Evolutionary conservation across 2,329 filamentous ascomycete genomes (phyloP), one percentile per base, ranked within the genome.

Genomic region (Hymenoscyphus repandus): DNA sequence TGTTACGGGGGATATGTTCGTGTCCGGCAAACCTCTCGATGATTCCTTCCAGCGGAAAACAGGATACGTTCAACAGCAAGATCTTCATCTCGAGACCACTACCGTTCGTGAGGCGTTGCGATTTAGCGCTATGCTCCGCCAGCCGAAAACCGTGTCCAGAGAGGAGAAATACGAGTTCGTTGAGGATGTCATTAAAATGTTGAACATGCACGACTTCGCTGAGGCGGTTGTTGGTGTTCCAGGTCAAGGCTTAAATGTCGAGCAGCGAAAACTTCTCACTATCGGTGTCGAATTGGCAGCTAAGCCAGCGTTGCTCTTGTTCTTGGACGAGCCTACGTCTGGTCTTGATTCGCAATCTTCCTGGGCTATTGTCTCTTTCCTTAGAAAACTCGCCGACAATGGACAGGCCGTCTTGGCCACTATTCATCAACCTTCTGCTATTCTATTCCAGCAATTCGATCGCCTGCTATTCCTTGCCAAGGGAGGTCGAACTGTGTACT

Each of bases 201-300:
- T 96, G 20, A 89, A 91, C 33, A 95, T 97, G 89, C 78, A 90
- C 59, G 86, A 89, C 49, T 96, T 95, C 60, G 88, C 90, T 6
- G 90, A 96, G 66, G 91, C 92, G 12, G 78, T 96, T 36, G 89
- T 96, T 45, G 92, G 92, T 77, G 86, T 95, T 39, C 89, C 89
- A 2, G 91, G 91, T 51, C 88, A 95, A 73, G 91, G 89, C 69
- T 76, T 89, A 38, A 89, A 89, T 63, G 80, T 84, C 7, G 82
- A 85, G 60, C 82, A 85, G 67, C 74, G 81, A 40, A 85, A 85
- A 69, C 85, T 90, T 61, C 77, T 96, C 5, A 96, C 92, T 0
- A 96, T 97, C 57, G 92, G 90, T 69, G 91, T 97, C n/a, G 92
- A 97, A 67, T 78, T 97, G 20, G 91, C 90, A 38, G 92, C 92